Base-by-base conservation (phyloP, 805 yeast genomes). In the Zygosaccharomyces kombuchaensis region DNA sequence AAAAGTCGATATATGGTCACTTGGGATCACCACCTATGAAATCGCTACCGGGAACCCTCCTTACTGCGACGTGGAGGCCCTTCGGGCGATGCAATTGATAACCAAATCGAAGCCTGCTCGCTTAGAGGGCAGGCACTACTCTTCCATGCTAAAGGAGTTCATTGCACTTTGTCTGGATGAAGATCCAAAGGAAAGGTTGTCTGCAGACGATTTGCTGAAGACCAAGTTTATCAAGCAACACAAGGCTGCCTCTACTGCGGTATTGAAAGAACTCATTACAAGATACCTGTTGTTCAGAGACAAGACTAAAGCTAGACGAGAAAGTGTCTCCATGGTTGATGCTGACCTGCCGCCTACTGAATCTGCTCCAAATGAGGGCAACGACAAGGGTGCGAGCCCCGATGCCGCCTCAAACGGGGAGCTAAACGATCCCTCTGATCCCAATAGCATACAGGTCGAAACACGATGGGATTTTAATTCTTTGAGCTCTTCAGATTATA, bases 41-140 rank as follows among this genome's bases (percentile, higher is more conserved):
- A 83, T 91, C 53, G 95, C 96, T 8, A 90, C 98, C 0, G 98
- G 99, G 0, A 88, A 87, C 56, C 99, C 99, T 4, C 99, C 99
- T 0, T 90, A 90, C 60, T 82, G 96, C 58, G 97, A 93, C 50
- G 86, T 87, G 54, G 99, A 91, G 59, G 96, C 96, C 0, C 73
- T 85, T 70, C 76, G 96, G 68, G 99, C 97, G 1, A 86, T 93
- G 89, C 90, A 88, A 60, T 70, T 93, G 66, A 89, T 93, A 40
- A 87, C 96, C 0, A 87, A 89, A 54, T 87, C 87, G 54, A 87
- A 90, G 44, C 99, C 99, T 4, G 96, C 99, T 3, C 75, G 99
- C 50, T 70, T 93, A 46, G 99, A 93, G 62, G 98, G 98, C 6
- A 71, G 90, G 43, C 87, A 82, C 48, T 88, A 87, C 62, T 78